phyloP scores from a whole-genome alignment of 306 rosid species.

The Casuarina equisetifolia region DNA sequence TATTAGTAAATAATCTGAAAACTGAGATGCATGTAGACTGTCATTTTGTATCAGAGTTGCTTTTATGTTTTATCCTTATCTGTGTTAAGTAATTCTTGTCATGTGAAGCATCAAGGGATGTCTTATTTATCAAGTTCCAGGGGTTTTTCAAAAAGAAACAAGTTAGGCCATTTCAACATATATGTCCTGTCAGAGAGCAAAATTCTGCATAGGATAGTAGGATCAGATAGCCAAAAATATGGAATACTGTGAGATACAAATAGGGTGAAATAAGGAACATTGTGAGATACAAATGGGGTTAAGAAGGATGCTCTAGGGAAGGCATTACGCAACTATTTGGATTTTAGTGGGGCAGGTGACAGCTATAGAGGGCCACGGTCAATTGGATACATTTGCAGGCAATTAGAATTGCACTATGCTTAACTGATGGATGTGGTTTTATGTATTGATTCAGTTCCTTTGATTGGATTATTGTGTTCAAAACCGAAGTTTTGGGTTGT shows the following conservation, averaged over 20 bases:
- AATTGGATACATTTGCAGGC: too few species aligned
- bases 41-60: neutral
- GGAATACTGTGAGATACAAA: too few species aligned
- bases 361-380: neutral
- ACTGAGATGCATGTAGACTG: neutral
- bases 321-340: neutral
- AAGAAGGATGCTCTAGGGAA: neutral
- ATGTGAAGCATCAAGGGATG: neutral
- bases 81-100: neutral
- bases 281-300: neutral
- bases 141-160: neutral
- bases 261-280: neutral
- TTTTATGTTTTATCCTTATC: neutral
- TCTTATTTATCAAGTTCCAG: neutral
- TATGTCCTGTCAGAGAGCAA: neutral
- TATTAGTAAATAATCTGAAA: neutral
- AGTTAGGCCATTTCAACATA: neutral
- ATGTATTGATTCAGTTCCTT: neutral
- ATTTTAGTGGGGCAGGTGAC: too few species aligned
- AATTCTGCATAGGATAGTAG: neutral
- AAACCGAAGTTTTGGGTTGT: slow-evolving; percentile 20
- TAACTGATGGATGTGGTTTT: neutral
- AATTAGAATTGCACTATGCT: too few species aligned
- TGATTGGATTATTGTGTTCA: neutral
- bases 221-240: neutral